A percentile compares a stretch with the other conserved stretches of the same genome.
Evolutionary conservation across 192 early-diverging fungal species (phyloP).

Genomic region (Linnemannia elongata): DNA sequence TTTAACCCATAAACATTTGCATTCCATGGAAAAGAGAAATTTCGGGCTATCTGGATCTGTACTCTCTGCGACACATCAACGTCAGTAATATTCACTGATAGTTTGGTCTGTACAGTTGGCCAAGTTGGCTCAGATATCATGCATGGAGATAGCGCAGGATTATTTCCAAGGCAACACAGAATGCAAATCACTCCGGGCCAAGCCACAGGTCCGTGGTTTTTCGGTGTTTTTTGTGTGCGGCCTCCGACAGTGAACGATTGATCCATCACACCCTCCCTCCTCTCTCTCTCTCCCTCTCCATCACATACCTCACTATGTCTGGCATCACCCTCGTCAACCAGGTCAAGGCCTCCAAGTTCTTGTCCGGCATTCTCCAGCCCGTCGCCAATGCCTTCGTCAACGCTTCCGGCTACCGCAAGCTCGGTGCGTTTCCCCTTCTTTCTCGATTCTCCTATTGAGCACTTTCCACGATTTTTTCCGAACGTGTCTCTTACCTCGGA

Average conservation of each 20-base stretch:
- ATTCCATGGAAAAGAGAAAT: neutral
- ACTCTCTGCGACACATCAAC: too few relatives aligned
- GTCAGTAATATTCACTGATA: too few relatives aligned
- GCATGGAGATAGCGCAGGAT: neutral
- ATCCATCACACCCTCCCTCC: conserved; percentile 1
- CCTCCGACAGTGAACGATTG: neutral
- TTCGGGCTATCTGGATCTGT: too few relatives aligned
- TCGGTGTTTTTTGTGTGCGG: conserved; percentile 6
- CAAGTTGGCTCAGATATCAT: too few relatives aligned
- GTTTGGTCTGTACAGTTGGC: too few relatives aligned
- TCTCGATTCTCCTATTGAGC: neutral
- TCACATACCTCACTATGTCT: conserved; percentile 47
- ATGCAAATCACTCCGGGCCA: neutral
- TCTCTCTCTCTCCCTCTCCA: conserved; percentile 12
- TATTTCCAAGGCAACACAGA: neutral
- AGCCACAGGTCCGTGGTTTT: conserved; percentile 8
- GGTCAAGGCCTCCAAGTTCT: conserved; percentile 68
- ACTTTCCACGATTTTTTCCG: conserved; percentile 3
- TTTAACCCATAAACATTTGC: neutral
- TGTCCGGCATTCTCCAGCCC: conserved; percentile 67
- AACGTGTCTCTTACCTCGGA: neutral
- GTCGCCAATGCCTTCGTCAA: conserved; percentile 76
- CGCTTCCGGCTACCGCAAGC: conserved; percentile 77
- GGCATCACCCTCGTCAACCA: conserved; percentile 63
- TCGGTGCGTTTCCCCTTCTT: conserved; percentile 65